Base-by-base conservation (phyloP, 805 yeast species). In the Brettanomyces bruxellensis region DNA sequence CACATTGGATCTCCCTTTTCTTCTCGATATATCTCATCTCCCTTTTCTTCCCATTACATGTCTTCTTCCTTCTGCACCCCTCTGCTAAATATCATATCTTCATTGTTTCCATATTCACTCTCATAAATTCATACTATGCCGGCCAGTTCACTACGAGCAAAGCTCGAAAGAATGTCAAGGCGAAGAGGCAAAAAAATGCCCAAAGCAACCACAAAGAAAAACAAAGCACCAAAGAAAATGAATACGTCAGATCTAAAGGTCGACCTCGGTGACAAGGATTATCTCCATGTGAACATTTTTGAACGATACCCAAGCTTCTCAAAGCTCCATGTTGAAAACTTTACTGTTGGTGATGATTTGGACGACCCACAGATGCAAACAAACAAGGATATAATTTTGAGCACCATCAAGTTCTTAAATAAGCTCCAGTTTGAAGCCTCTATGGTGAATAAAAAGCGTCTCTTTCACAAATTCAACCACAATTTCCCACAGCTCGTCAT, bases 401-500 rank as follows among this genome's bases (percentile, higher is more conserved):
- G 32, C 12, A 52, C 58, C 12, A 52, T 62, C 6, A 37, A 47
- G 30, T 54, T 53, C 37, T 38, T 62, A 11, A 43, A 43, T 23
- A 14, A 25, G 25, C 41, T 42, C 51, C 18, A 48, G 45, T 30
- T 22, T 43, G 25, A 55, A 55, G 45, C 62, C 48, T 45, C 60
- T 55, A 36, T 45, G 44, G 48, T 54, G 48, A 25, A 50, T 43
- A 12, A 52, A 55, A 22, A 59, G 50, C 40, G 48, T 52, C 13
- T 54, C 50, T 51, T 58, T 11, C 39, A 39, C 5, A 41, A 49
- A 28, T 51, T 49, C 22, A 49, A 62, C 35, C 24, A 43, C 11
- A 45, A 51, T 3, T 59, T 56, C 43, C 77, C 79, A 0, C 59
- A 70, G 8, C 50, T 74, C 35, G 60, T 75, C 7, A 65, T 76